phyloP scores from a whole-genome alignment of 768 basidiomycete species.

The Collybiopsis luxurians region DNA sequence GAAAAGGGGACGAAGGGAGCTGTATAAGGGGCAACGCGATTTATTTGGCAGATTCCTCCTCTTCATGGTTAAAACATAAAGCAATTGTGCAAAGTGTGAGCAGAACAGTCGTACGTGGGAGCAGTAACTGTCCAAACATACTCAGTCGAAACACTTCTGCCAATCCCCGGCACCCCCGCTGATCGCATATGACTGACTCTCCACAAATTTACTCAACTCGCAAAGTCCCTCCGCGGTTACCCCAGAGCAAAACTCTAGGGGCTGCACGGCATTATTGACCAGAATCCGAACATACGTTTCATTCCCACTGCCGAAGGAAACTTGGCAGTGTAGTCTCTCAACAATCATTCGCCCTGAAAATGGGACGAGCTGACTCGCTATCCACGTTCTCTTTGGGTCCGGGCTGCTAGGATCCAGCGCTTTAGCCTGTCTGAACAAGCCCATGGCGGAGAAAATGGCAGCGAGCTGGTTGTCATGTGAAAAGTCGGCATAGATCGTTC shows the following conservation, averaged over 20 bases:
- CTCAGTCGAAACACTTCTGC: conserved; percentile 65
- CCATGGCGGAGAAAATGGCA: conserved; percentile 68
- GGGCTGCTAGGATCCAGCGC: conserved; percentile 29
- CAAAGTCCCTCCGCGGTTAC: conserved; percentile 49
- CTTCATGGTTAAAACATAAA: too few relatives aligned
- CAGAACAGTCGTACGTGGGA: too few relatives aligned
- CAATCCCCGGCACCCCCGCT: conserved; percentile 71
- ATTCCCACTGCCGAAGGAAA: neutral
- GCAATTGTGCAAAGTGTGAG: too few relatives aligned
- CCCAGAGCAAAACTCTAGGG: conserved; percentile 56
- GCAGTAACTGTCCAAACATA: too few relatives aligned
- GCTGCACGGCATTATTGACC: conserved; percentile 72
- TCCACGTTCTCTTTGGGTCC: conserved; percentile 41
- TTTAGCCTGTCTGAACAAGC: conserved; percentile 39
- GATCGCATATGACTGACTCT: conserved; percentile 68
- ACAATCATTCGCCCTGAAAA: conserved; percentile 75
- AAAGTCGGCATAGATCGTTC: conserved; percentile 73
- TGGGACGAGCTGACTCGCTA: conserved; percentile 60
- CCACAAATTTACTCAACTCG: conserved; percentile 59
- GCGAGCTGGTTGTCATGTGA: conserved; percentile 86
- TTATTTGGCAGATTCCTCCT: too few relatives aligned
- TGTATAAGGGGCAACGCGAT: too few relatives aligned
- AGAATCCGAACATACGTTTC: conserved; percentile 65
- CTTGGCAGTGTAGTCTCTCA: conserved; percentile 59
- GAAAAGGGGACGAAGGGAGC: too few relatives aligned